Base-by-base conservation (phyloP, 768 basidiomycete genomes). In the Collybiopsis luxurians region DNA sequence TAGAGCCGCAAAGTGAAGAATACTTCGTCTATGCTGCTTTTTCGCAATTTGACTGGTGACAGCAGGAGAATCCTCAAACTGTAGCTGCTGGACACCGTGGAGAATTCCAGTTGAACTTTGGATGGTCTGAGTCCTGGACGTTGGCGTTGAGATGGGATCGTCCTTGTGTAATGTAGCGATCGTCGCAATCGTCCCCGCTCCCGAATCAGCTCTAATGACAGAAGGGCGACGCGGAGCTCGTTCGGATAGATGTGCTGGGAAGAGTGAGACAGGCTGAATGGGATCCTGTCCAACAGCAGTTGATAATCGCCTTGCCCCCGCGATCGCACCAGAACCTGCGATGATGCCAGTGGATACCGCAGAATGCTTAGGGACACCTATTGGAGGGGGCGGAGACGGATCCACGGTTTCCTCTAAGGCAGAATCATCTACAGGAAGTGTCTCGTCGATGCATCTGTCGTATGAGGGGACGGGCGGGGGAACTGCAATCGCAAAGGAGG, bases 1-100 rank as follows among this genome's bases (percentile, higher is more conserved):
- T 31, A 85, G 69, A 1, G 84, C 66, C 13, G 70, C 61, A 60
- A 86, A 81, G 57, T 89, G 86, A 28, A 85, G 67, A 15, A 64
- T 54, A 17, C 40, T 46, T 43, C 44, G 23, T 24, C 52, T 53
- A 6, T 51, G 30, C 27, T 51, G 49, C 36, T 51, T 31, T 24
- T 31, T 26, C 6, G 49, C 49, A 3, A 51, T 36, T 31, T 51
- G 49, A 36, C n/a, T 19, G 9, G 17, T 38, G n/a, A 51, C 30
- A 6, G 31, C 19, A 7, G 49, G 49, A 21, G 49, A 36, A 24
- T 51, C 49, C 36, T 31, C 36, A 34, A 28, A 51, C 27, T 36
- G 49, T 9, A 51, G 23, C 30, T 27, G 10, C n/a, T 30, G 49
- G 13, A 11, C 17, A 12, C 19, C 21, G 21, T 15, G 28, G 13